Evolutionary conservation across 768 basidiomycete genomes (phyloP).

Genomic region (Ramaria sp.): DNA sequence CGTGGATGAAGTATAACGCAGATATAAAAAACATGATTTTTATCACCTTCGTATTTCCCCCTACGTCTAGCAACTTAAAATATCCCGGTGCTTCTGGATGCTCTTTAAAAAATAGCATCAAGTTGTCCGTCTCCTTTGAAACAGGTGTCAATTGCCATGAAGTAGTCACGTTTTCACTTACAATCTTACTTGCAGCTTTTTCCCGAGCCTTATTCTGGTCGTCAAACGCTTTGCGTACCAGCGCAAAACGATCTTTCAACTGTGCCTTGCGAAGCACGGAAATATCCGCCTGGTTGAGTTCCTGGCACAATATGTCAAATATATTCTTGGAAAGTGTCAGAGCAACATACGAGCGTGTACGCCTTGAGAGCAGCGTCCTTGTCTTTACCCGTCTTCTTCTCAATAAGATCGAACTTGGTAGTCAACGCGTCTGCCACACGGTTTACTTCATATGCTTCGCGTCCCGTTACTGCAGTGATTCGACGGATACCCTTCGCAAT

Average conservation of each 20-base stretch:
- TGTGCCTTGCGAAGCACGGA: conserved; percentile 75
- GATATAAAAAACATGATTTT: neutral
- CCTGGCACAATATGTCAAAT: conserved; percentile 34
- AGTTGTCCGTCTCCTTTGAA: conserved; percentile 53
- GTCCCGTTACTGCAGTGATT: conserved; percentile 87
- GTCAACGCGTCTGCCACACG: conserved; percentile 55
- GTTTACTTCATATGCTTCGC: conserved; percentile 79
- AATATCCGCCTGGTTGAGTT: conserved; percentile 82
- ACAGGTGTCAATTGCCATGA: neutral
- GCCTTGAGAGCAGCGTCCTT: conserved; percentile 86
- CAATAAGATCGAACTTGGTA: conserved; percentile 49
- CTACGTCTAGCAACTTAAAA: conserved; percentile 60
- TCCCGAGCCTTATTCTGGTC: conserved; percentile 80
- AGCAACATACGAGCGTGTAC: conserved; percentile 51
- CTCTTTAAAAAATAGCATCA: conserved; percentile 67
- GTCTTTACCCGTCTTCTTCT: conserved; percentile 53
- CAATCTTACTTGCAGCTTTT: conserved; percentile 64
- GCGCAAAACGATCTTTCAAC: conserved; percentile 61
- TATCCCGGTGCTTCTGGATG: conserved; percentile 62
- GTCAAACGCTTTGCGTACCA: conserved; percentile 71
- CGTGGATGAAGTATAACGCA: neutral
- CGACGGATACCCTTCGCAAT: conserved; percentile 98
- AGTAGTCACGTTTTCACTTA: conserved; percentile 22
- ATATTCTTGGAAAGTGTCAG: neutral
- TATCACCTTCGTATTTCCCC: conserved; percentile 85